phyloP scores from a whole-genome alignment of 2,329 filamentous ascomycete species.

The Cladophialophora carrionii region DNA sequence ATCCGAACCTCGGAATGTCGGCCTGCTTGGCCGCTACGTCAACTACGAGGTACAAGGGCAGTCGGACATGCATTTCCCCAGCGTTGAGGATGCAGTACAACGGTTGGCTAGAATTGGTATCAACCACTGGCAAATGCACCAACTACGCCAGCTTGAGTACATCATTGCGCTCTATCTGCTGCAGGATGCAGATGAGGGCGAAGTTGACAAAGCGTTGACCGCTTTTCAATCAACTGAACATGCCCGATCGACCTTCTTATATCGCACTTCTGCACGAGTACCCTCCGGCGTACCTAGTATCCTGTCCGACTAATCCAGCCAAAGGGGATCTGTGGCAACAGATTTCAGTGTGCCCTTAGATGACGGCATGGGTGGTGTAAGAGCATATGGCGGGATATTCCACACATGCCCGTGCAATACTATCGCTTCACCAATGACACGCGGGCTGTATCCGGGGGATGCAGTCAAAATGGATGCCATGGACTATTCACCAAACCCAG shows the following conservation, averaged over 20 bases:
- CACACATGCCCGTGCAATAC: background rate
- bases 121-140: background rate
- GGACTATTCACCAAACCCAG: background rate
- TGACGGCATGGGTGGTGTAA: background rate
- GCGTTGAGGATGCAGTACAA: background rate
- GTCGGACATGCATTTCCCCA: background rate
- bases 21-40: background rate
- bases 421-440: background rate
- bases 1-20: background rate
- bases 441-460: background rate
- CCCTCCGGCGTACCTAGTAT: slow-evolving; percentile 5
- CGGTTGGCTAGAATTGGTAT: background rate
- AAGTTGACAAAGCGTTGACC: background rate
- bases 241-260: background rate
- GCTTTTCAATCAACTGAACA: background rate
- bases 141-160: slow-evolving; percentile 1
- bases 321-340: background rate
- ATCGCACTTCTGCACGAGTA: background rate
- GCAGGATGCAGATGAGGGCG: slow-evolving; percentile 1
- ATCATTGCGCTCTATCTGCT: slow-evolving; percentile 6
- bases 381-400: background rate
- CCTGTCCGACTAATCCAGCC: slow-evolving; percentile 5
- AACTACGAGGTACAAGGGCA: background rate
- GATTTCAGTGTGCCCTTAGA: background rate
- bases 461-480: background rate